Conservation (phyloP, 805 yeast species). For the Schwanniomyces occidentalis region DNA sequence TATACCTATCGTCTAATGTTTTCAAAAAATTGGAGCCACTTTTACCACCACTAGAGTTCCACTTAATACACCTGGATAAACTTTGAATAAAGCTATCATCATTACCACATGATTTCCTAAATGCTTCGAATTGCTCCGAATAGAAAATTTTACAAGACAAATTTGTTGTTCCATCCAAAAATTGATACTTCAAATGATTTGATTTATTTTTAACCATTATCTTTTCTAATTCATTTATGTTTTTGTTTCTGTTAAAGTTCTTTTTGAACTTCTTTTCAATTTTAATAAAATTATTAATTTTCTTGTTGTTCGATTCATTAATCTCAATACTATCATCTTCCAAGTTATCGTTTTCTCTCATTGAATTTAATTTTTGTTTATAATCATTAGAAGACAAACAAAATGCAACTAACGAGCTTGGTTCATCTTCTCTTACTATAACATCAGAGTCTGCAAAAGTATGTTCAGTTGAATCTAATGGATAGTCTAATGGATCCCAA, state of each 20-base stretch:
- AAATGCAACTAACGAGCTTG: conserved; percentile 90
- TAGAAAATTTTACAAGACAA: conserved; percentile 92
- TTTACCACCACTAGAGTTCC: conserved; percentile 97
- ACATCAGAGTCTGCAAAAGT: conserved; percentile 92
- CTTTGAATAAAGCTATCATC: conserved; percentile 80
- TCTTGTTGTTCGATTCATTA: conserved; percentile 32
- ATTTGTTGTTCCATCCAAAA: conserved; percentile 77
- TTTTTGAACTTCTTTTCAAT: conserved; percentile 43
- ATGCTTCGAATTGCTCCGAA: conserved; percentile 95
- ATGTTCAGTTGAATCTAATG: conserved; percentile 79
- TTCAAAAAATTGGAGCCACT: conserved; percentile 93
- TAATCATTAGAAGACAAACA: conserved; percentile 88
- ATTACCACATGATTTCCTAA: conserved; percentile 79
- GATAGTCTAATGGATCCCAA: conserved; percentile 91
- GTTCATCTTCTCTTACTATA: conserved; percentile 93
- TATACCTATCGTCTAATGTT: conserved; percentile 85
- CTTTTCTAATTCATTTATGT: conserved; percentile 50
- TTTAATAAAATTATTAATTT: conserved; percentile 37
- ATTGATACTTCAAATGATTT: conserved; percentile 88
- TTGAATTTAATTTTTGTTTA: conserved; percentile 53
- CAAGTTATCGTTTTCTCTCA: conserved; percentile 10
- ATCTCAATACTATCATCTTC: conserved; percentile 12
- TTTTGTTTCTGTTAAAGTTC: conserved; percentile 22
- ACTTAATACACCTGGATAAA: conserved; percentile 86
- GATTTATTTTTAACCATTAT: conserved; percentile 81